These are phyloP conservation scores for Penicillium decumbens DNA, from an alignment of 2,329 filamentous ascomycete genomes.

Conservation along the genomic window DNA sequence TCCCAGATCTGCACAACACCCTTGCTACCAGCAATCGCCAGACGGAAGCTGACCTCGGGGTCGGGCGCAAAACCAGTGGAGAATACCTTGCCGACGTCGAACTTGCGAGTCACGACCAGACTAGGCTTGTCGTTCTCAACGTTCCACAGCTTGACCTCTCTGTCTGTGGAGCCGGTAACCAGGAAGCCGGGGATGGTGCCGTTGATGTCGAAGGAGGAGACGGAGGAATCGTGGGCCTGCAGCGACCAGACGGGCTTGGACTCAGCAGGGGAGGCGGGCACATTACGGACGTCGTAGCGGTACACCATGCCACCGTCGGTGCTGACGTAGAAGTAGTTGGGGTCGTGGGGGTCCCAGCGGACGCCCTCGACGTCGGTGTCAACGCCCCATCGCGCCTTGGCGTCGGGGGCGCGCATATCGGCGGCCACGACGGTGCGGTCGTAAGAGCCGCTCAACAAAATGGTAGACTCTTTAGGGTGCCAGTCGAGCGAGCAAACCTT, in stretches of 20 bases:
- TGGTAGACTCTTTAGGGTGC: constrained; percentile 81
- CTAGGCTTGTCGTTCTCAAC: constrained; percentile 73
- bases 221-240: constrained; percentile 88
- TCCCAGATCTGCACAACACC: constrained; percentile 93
- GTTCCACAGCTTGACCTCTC: constrained; percentile 96
- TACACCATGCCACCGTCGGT: constrained; percentile 90
- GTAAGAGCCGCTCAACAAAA: constrained; percentile 88
- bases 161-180: constrained; percentile 89
- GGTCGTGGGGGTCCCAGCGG: constrained; percentile 86
- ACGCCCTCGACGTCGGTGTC: constrained; percentile 94
- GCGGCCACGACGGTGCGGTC: constrained; percentile 91
- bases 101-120: constrained; percentile 84
- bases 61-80: constrained; percentile 87
- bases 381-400: constrained; percentile 82
- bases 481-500: constrained; percentile 96
- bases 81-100: constrained; percentile 94
- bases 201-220: constrained; percentile 93
- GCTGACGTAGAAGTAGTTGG: constrained; percentile 90
- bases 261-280: constrained; percentile 65
- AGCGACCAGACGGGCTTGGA: constrained; percentile 90
- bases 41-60: constrained; percentile 79
- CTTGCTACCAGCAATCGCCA: constrained; percentile 92
- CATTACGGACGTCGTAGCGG: constrained; percentile 79
- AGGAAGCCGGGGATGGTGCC: constrained; percentile 84
- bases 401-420: constrained; percentile 90